Conservation (phyloP, 2,329 filamentous ascomycete species). For the Exophiala mesophila region DNA sequence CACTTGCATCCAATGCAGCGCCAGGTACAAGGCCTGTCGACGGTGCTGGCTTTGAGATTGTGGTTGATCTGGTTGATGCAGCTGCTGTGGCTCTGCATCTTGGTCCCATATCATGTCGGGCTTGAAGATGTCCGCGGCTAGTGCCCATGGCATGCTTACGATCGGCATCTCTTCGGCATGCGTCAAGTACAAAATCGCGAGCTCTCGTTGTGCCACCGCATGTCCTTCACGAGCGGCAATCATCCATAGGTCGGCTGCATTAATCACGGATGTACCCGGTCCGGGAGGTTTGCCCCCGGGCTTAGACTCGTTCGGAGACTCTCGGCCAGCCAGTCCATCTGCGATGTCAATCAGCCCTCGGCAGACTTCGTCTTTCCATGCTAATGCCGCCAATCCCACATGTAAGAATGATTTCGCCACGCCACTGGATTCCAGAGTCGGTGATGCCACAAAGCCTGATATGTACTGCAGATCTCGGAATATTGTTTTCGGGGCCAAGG, state of each 20-base stretch:
- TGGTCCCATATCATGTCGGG: slow-evolving; percentile 68
- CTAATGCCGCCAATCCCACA: slow-evolving; percentile 79
- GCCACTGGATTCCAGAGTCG: slow-evolving; percentile 54
- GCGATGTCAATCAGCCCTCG: slow-evolving; percentile 75
- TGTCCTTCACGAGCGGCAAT: slow-evolving; percentile 92
- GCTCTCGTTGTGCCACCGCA: slow-evolving; percentile 81
- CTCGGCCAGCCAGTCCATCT: slow-evolving; percentile 61
- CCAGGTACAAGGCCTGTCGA: slow-evolving; percentile 82
- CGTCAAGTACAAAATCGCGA: slow-evolving; percentile 88
- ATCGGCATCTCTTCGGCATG: slow-evolving; percentile 78
- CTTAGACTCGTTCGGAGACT: slow-evolving; percentile 30
- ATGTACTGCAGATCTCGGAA: slow-evolving; percentile 76
- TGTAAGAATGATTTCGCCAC: slow-evolving; percentile 81
- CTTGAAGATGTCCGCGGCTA: slow-evolving; percentile 85
- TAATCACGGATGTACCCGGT: slow-evolving; percentile 60
- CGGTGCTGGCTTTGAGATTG: background rate
- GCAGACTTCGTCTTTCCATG: slow-evolving; percentile 81
- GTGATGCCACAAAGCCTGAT: slow-evolving; percentile 55
- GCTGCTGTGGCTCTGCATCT: slow-evolving; percentile 28
- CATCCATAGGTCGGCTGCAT: slow-evolving; percentile 83
- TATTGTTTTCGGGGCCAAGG: slow-evolving; percentile 70
- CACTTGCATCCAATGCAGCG: slow-evolving; percentile 95
- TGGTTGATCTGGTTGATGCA: too few relatives aligned
- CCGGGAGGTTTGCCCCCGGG: slow-evolving; percentile 25
- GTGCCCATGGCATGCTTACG: slow-evolving; percentile 76